Conservation (phyloP, 371 early-diverging fungal genomes). For the Blakeslea trispora region DNA sequence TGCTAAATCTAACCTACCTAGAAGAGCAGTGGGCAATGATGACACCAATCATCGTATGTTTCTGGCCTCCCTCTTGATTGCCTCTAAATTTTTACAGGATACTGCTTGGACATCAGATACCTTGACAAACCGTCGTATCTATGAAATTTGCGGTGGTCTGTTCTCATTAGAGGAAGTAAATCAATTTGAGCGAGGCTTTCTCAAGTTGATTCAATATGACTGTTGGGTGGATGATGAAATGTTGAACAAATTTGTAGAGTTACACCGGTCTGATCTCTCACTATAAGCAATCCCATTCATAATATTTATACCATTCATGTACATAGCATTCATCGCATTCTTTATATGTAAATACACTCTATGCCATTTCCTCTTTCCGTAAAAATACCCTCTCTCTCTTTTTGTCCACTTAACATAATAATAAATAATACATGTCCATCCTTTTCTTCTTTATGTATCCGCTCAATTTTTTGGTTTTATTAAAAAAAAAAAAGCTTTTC, state of each 20-base stretch:
- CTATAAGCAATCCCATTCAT: slow-evolving; percentile 16
- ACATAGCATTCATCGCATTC: background rate
- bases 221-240: slow-evolving; percentile 47
- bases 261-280: slow-evolving; percentile 39
- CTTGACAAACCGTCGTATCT: slow-evolving; percentile 35
- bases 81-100: slow-evolving; percentile 76
- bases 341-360: background rate
- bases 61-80: slow-evolving; percentile 72
- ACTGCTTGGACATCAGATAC: slow-evolving; percentile 58
- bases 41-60: slow-evolving; percentile 73
- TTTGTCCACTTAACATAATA: background rate
- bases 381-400: background rate
- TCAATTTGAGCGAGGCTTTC: slow-evolving; percentile 43
- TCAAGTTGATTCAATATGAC: slow-evolving; percentile 46
- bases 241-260: slow-evolving; percentile 33
- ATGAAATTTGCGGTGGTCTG: slow-evolving; percentile 41
- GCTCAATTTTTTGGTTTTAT: too few relatives aligned
- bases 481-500: background rate
- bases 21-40: slow-evolving; percentile 41
- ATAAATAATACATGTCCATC: background rate
- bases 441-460: background rate
- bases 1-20: slow-evolving; percentile 42
- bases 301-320: background rate
- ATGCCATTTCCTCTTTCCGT: background rate
- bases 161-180: slow-evolving; percentile 39